These are phyloP conservation scores for Candida yuanshanica DNA, from an alignment of 805 yeast genomes.

Conservation along the genomic window DNA sequence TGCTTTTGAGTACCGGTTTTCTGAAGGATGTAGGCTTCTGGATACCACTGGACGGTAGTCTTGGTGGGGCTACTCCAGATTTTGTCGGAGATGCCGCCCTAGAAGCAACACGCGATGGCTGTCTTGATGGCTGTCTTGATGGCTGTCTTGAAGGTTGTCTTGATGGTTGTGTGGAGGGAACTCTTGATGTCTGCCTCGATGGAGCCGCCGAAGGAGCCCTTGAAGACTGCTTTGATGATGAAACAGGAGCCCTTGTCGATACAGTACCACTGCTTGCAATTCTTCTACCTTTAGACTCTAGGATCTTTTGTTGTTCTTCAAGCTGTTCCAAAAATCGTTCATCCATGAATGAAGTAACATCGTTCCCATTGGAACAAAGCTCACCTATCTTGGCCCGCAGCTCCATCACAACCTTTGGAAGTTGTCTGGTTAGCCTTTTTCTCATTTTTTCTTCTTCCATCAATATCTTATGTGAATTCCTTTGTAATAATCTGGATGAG, in stretches of 20 bases:
- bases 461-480: slow-evolving; percentile 73
- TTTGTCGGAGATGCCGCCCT: slow-evolving; percentile 14
- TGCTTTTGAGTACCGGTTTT: slow-evolving; percentile 8
- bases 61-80: slow-evolving; percentile 2
- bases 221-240: slow-evolving; percentile 17
- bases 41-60: slow-evolving; percentile 10
- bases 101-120: slow-evolving; percentile 4
- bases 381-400: slow-evolving; percentile 41
- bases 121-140: slow-evolving; percentile 9
- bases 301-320: slow-evolving; percentile 21
- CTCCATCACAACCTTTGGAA: slow-evolving; percentile 57
- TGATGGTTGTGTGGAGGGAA: slow-evolving; percentile 17
- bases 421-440: slow-evolving; percentile 55
- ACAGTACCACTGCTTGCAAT: slow-evolving; percentile 8
- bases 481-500: slow-evolving; percentile 68
- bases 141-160: slow-evolving; percentile 12
- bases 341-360: slow-evolving; percentile 25
- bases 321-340: slow-evolving; percentile 26
- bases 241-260: slow-evolving; percentile 11
- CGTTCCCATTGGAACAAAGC: slow-evolving; percentile 40
- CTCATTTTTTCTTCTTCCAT: slow-evolving; percentile 76
- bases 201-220: slow-evolving; percentile 17
- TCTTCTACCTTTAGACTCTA: slow-evolving; percentile 20
- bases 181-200: slow-evolving; percentile 16
- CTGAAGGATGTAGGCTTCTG: slow-evolving; percentile 17